phyloP scores from a whole-genome alignment of 2,329 filamentous ascomycete species.

The Scopulariopsis brevicaulis region DNA sequence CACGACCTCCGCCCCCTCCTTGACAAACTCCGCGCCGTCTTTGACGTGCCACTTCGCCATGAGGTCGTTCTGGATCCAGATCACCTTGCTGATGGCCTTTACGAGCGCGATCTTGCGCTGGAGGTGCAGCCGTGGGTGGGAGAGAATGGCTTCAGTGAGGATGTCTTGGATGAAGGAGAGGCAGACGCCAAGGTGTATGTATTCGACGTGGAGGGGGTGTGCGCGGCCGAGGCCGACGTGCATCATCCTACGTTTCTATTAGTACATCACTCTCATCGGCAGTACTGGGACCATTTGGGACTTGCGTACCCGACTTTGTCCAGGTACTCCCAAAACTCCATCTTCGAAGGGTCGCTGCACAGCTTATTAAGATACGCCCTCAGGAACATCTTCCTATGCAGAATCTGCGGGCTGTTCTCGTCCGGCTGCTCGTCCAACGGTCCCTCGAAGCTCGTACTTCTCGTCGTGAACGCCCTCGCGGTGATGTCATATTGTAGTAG shows the following conservation, averaged over 20 bases:
- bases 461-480: conserved; percentile 59
- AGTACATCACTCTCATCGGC: background rate
- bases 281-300: background rate
- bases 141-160: conserved; percentile 64
- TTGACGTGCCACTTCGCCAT: conserved; percentile 74
- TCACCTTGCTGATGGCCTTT: conserved; percentile 67
- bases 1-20: conserved; percentile 28
- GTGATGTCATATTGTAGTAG: conserved; percentile 74
- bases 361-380: conserved; percentile 66
- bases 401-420: conserved; percentile 63
- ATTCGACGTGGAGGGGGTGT: conserved; percentile 68
- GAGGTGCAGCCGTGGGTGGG: conserved; percentile 54
- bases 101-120: conserved; percentile 61
- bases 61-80: conserved; percentile 82
- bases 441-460: conserved; percentile 53
- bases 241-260: conserved; percentile 46
- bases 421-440: conserved; percentile 51
- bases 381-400: conserved; percentile 67
- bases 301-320: conserved; percentile 59
- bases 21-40: conserved; percentile 49
- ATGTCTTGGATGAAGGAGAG: conserved; percentile 70
- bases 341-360: conserved; percentile 61
- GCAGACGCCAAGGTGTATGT: conserved; percentile 63
- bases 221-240: conserved; percentile 64
- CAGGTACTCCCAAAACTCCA: conserved; percentile 75